Base-by-base conservation (phyloP, 805 yeast species). In the Metschnikowia lunata region DNA sequence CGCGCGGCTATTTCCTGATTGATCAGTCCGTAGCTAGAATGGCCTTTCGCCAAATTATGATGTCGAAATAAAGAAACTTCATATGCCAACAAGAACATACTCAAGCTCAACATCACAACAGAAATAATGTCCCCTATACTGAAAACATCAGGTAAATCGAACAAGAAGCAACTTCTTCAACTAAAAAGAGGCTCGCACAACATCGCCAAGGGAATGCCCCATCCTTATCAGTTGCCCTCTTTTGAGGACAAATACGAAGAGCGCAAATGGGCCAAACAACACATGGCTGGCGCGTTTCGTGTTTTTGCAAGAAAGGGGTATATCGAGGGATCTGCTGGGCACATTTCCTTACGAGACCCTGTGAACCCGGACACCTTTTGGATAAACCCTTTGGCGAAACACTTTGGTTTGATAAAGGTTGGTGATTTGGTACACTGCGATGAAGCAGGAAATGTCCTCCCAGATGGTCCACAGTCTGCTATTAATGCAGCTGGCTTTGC, bases 321-420 rank as follows among this genome's bases (percentile, higher is more conserved):
- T 63, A 71, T 81, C 13, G 88, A 85, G 61, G 96, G 95, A 12
- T 63, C 80, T 15, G 88, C 95, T 0, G 96, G 96, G 18, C 96
- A 88, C 60, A 87, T 88, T 46, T 83, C 93, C 8, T 75, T 88
- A 10, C 75, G 93, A 54, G 96, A 88, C 58, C 96, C 96, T 3
- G 80, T 85, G 36, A 80, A 83, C 50, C 84, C 84, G n/a, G 61
- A 71, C 37, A 85, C 91, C 3, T 88, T 88, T 62, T 88, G 96
- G 96, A 85, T 88, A 61, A 88, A 88, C 64, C 96, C 96, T 5
- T 68, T 88, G 50, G 91, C 85, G n/a, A 75, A 73, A 52, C 96
- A 88, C 63, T 88, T 85, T 50, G 67, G 65, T 12, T 50, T 69
- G 37, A 62, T 69, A 37, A 64, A 61, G 37, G 71, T 71, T 12